A percentile compares a stretch with the other conserved stretches of the same genome.
Conservation (phyloP, 2,329 filamentous ascomycete species). For the Seiridium cupressi region DNA sequence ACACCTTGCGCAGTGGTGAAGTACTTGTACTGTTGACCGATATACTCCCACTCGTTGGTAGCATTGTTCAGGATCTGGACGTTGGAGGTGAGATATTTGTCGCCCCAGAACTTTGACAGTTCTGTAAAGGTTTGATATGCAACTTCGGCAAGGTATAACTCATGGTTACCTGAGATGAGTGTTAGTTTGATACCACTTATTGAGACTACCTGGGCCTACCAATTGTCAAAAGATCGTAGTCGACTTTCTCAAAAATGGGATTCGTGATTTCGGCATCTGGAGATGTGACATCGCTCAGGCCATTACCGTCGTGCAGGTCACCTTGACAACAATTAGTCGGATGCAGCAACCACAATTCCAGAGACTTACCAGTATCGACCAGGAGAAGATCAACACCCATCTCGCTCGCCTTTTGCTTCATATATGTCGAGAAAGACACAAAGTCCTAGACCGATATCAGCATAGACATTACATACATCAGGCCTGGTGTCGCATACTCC, state of each 20-base stretch:
- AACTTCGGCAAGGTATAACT: constrained; percentile 61
- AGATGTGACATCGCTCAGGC: constrained; percentile 58
- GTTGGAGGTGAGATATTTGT: constrained; percentile 44
- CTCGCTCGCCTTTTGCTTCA: constrained; percentile 56
- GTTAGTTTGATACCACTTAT: too few relatives aligned
- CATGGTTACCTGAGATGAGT: constrained; percentile 50
- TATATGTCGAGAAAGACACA: constrained; percentile 56
- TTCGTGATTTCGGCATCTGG: constrained; percentile 55
- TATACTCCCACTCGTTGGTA: constrained; percentile 38
- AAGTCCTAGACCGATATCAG: constrained; percentile 41
- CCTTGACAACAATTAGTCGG: constrained; percentile 18
- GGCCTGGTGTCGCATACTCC: constrained; percentile 28
- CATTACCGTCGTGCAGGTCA: constrained; percentile 66
- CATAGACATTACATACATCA: not conserved
- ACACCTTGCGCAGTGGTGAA: constrained; percentile 41
- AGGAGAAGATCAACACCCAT: constrained; percentile 59
- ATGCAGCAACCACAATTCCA: not conserved
- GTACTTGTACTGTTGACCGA: constrained; percentile 42
- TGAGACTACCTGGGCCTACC: constrained; percentile 18
- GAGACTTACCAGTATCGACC: constrained; percentile 52
- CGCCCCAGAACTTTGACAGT: constrained; percentile 55
- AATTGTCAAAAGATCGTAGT: constrained; percentile 42
- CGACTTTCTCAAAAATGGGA: constrained; percentile 39
- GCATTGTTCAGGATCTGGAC: constrained; percentile 39
- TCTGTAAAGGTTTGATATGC: constrained; percentile 60